Conservation (phyloP, 2,329 filamentous ascomycete species). For the Epichloe gansuensis region DNA sequence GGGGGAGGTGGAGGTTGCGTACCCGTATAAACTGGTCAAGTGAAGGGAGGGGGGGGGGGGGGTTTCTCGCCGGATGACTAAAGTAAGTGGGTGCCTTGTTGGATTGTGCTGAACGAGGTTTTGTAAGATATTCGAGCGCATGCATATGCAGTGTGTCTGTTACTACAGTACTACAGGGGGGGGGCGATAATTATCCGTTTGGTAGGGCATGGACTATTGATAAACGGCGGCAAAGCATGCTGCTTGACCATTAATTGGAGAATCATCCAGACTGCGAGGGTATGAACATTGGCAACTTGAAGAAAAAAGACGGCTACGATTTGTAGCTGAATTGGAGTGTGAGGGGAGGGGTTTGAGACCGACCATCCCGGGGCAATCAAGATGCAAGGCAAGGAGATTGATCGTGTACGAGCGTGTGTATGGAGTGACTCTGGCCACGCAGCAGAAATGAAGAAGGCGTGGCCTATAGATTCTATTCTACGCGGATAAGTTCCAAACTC, state of each 20-base stretch:
- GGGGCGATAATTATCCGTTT: neutral
- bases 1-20: constrained; percentile 55
- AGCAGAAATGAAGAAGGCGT: neutral
- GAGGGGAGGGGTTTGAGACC: too few relatives aligned
- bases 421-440: neutral
- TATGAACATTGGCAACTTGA: too few relatives aligned
- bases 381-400: too few relatives aligned
- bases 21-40: constrained; percentile 38
- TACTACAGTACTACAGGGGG: neutral
- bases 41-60: neutral
- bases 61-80: too few relatives aligned
- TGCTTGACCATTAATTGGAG: neutral
- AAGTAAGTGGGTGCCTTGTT: too few relatives aligned
- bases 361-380: too few relatives aligned
- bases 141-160: neutral
- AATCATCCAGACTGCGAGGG: too few relatives aligned
- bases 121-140: neutral
- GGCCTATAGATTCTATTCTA: constrained; percentile 9
- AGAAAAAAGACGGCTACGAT: too few relatives aligned
- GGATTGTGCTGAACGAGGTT: neutral
- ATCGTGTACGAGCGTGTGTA: neutral
- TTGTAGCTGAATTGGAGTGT: too few relatives aligned
- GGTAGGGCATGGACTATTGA: neutral
- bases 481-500: constrained; percentile 17
- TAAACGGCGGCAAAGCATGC: neutral